A percentile compares a stretch with the other conserved stretches of the same genome.
These are phyloP conservation scores for Neonectria sp. DNA, from an alignment of 2,329 filamentous ascomycete genomes.

Conservation along the genomic window DNA sequence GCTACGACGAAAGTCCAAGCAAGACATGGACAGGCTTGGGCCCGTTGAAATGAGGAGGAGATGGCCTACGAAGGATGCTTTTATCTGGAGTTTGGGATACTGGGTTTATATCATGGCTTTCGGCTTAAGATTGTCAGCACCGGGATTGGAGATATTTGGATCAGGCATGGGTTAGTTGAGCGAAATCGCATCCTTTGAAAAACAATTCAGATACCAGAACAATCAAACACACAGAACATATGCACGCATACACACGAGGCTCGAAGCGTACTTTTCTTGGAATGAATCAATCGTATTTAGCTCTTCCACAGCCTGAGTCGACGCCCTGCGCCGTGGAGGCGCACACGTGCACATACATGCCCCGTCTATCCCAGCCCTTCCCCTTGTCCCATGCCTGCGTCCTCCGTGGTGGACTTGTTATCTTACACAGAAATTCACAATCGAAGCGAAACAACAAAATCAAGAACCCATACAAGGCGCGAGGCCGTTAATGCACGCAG, in stretches of 20 bases:
- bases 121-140: slow-evolving; percentile 21
- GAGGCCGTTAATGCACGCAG: slow-evolving; percentile 7
- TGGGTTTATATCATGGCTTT: slow-evolving; percentile 19
- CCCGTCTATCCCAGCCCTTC: slow-evolving; percentile 24
- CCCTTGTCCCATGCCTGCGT: slow-evolving; percentile 5
- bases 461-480: not conserved
- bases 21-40: not conserved
- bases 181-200: slow-evolving; percentile 27
- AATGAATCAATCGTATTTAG: slow-evolving; percentile 9
- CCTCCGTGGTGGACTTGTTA: slow-evolving; percentile 12
- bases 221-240: slow-evolving; percentile 3
- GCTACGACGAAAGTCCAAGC: not conserved
- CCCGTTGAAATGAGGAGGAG: not conserved
- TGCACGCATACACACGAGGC: no score
- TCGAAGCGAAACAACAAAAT: slow-evolving; percentile 12
- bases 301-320: not conserved
- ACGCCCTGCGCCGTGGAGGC: slow-evolving; percentile 10
- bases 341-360: slow-evolving; percentile 19
- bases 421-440: slow-evolving; percentile 25
- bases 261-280: not conserved
- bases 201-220: slow-evolving; percentile 30
- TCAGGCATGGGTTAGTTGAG: slow-evolving; percentile 24
- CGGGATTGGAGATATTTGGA: slow-evolving; percentile 29
- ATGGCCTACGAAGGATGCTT: slow-evolving; percentile 1
- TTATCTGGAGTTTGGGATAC: slow-evolving; percentile 39